phyloP scores from a whole-genome alignment of 805 yeast species.

The Kregervanrija pseudodelftensis region DNA sequence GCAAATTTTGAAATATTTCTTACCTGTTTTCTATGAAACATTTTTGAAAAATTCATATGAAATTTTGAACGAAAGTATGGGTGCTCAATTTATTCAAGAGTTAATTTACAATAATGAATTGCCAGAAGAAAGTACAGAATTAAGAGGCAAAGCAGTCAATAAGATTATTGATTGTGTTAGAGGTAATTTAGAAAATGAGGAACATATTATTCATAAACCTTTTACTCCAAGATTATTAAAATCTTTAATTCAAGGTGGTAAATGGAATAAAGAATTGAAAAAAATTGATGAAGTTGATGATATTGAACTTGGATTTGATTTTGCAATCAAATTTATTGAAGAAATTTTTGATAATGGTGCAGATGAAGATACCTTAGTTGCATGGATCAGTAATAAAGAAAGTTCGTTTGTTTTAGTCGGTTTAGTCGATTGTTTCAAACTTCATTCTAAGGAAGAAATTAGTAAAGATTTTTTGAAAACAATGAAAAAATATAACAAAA shows the following conservation, averaged over 20 bases:
- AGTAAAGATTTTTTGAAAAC: conserved; percentile 43
- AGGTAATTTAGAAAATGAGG: conserved; percentile 61
- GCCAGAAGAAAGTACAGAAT: conserved; percentile 25
- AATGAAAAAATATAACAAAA: conserved; percentile 44
- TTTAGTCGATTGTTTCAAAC: conserved; percentile 57
- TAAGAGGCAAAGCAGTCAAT: conserved; percentile 41
- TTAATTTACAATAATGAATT: conserved; percentile 44
- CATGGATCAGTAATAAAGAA: conserved; percentile 59
- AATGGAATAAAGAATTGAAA: conserved; percentile 64
- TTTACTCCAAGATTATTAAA: conserved; percentile 69
- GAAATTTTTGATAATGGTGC: conserved; percentile 43
- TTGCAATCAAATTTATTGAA: conserved; percentile 45
- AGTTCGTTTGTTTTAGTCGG: conserved; percentile 82
- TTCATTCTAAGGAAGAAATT: conserved; percentile 31
- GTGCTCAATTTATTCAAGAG: conserved; percentile 79
- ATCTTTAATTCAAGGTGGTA: conserved; percentile 77
- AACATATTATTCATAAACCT: conserved; percentile 63
- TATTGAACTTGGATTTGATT: conserved; percentile 48
- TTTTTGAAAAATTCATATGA: conserved; percentile 44
- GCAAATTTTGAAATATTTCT: conserved; percentile 59
- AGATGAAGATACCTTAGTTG: conserved; percentile 39
- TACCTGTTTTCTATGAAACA: conserved; percentile 56
- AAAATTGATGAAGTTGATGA: conserved; percentile 36
- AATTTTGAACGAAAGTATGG: conserved; percentile 62
- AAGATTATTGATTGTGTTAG: conserved; percentile 51